Evolutionary conservation across 2,329 filamentous ascomycete species (phyloP).

Genomic region (Chaetothyriales sp.): DNA sequence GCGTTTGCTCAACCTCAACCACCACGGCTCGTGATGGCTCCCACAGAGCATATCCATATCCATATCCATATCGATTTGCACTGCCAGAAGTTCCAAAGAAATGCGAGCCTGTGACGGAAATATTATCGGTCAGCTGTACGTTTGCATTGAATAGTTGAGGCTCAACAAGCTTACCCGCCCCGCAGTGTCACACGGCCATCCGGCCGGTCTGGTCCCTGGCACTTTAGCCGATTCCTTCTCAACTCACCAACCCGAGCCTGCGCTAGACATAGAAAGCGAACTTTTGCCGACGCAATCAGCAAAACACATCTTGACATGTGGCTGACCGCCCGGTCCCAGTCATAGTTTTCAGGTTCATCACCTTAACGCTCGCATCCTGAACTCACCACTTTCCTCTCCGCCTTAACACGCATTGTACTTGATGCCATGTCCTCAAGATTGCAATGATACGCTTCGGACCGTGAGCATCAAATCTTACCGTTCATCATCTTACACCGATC

Average conservation of each 20-base stretch:
- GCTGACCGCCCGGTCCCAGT: not conserved
- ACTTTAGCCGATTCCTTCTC: not conserved
- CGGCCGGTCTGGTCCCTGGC: no score
- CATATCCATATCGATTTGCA: not conserved
- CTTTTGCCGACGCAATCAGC: not conserved
- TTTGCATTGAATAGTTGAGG: not conserved
- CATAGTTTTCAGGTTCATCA: not conserved
- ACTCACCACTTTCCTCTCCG: not conserved
- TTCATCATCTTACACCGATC: not conserved
- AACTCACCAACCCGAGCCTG: not conserved
- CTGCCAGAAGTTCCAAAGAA: not conserved
- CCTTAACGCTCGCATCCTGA: not conserved
- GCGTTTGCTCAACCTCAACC: not conserved
- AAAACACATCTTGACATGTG: not conserved
- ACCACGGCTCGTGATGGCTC: not conserved
- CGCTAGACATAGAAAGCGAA: not conserved
- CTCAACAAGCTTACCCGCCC: not conserved
- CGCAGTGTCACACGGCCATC: not conserved
- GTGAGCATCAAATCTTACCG: not conserved
- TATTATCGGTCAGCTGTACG: not conserved
- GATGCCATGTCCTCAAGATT: not conserved
- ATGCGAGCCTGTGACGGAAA: not conserved
- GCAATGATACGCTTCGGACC: not conserved
- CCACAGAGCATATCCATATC: not conserved
- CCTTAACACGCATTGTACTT: not conserved